phyloP scores from a whole-genome alignment of 148 eudicot species.

The Linanthus parryae region DNA sequence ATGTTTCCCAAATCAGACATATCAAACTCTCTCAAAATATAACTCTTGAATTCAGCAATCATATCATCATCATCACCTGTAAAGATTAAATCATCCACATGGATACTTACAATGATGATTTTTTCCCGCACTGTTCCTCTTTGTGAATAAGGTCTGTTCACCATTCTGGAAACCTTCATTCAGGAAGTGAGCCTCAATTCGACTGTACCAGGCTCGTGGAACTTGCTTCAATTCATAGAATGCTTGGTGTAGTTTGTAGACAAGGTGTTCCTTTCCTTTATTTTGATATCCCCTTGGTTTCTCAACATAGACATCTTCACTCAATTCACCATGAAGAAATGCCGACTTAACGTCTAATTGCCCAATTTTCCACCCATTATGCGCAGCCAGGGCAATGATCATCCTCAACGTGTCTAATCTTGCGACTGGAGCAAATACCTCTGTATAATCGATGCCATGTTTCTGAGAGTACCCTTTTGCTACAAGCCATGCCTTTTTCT shows the following conservation, averaged over 20 bases:
- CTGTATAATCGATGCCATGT: no score
- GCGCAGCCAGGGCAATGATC: not conserved
- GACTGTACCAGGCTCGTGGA: not conserved
- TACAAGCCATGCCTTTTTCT: no score
- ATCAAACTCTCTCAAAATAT: not conserved
- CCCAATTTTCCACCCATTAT: not conserved
- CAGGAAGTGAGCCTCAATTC: not conserved
- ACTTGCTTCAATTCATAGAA: not conserved
- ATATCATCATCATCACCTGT: not conserved
- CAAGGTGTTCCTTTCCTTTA: not conserved
- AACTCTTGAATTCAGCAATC: not conserved
- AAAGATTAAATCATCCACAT: not conserved
- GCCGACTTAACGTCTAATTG: not conserved
- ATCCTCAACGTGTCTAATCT: not conserved
- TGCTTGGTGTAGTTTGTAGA: not conserved
- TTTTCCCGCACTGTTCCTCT: no score
- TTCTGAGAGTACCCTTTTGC: no score
- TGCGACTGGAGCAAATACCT: no score
- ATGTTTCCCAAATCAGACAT: not conserved
- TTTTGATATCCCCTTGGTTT: not conserved
- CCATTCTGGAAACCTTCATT: not conserved
- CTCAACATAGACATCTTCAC: not conserved
- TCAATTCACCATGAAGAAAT: not conserved
- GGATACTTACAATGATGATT: not conserved
- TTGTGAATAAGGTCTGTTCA: not conserved